phyloP scores from a whole-genome alignment of 1,139 yeast species.

The Fermentozyma sake region DNA sequence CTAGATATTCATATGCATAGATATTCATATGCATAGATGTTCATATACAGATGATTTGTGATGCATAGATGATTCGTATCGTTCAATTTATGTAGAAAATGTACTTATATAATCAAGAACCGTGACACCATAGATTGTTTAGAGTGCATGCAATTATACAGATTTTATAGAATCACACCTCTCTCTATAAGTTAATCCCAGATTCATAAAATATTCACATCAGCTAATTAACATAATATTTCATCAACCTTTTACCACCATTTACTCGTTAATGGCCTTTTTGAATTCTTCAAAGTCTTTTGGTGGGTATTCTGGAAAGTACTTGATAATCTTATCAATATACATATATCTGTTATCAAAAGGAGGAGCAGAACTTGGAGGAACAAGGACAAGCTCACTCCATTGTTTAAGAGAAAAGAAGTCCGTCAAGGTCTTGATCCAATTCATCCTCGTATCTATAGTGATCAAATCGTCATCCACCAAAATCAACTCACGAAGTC shows the following conservation, averaged over 20 bases:
- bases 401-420: constrained; percentile 54
- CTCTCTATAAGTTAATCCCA: no score
- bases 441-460: constrained; percentile 63
- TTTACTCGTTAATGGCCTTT: not conserved
- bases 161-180: no score
- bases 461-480: constrained; percentile 46
- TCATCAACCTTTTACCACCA: no score
- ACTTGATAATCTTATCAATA: constrained; percentile 27
- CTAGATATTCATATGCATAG: not conserved
- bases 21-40: no score
- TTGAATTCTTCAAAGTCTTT: constrained; percentile 27
- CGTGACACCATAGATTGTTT: no score
- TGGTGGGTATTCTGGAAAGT: constrained; percentile 43
- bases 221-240: no score
- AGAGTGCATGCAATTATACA: no score
- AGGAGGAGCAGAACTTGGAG: constrained; percentile 12
- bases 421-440: constrained; percentile 70
- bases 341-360: constrained; percentile 12
- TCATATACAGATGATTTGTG: no score
- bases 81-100: no score
- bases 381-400: constrained; percentile 38
- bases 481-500: constrained; percentile 42
- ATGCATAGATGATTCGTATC: no score
- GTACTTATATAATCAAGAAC: no score
- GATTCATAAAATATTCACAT: no score